These are phyloP conservation scores for Sindora glabra DNA, from an alignment of 306 rosid species.

Conservation along the genomic window DNA sequence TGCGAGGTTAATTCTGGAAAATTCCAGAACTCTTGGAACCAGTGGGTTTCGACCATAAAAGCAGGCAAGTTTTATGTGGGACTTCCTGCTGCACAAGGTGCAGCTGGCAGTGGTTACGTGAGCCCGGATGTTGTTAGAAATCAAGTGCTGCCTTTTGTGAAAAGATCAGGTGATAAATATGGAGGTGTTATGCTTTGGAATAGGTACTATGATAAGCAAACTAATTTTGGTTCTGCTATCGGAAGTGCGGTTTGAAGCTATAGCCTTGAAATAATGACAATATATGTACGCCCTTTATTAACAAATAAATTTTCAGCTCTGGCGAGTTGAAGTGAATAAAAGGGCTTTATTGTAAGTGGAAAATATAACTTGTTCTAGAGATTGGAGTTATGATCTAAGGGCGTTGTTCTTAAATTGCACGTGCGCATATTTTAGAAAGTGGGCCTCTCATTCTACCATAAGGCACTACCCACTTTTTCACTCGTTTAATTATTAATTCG, in stretches of 20 bases:
- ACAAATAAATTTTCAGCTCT: too few relatives aligned
- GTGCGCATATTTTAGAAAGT: too few relatives aligned
- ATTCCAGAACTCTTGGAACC: conserved; percentile 22
- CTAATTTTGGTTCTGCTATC: conserved; percentile 22
- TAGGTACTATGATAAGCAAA: conserved; percentile 25
- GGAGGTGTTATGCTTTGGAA: conserved; percentile 57
- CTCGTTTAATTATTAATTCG: too few relatives aligned
- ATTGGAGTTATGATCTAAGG: too few relatives aligned
- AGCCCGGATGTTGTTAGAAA: conserved; percentile 22
- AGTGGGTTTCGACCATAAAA: conserved; percentile 16
- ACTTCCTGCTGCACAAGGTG: conserved; percentile 30
- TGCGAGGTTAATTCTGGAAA: conserved; percentile 26
- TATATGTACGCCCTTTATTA: too few relatives aligned
- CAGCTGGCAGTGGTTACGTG: conserved; percentile 36
- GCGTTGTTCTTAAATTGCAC: too few relatives aligned
- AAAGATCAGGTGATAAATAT: conserved; percentile 29
- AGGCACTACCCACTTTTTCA: too few relatives aligned
- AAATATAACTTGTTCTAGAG: too few relatives aligned
- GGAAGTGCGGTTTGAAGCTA: conserved; percentile 7
- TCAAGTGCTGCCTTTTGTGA: conserved; percentile 33
- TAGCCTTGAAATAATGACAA: too few relatives aligned
- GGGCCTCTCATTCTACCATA: too few relatives aligned
- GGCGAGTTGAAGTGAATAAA: too few relatives aligned
- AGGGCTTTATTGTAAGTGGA: too few relatives aligned
- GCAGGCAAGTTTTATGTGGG: conserved; percentile 25